Conservation (phyloP, 805 yeast species). For the Cyberlindnera lachancei region DNA sequence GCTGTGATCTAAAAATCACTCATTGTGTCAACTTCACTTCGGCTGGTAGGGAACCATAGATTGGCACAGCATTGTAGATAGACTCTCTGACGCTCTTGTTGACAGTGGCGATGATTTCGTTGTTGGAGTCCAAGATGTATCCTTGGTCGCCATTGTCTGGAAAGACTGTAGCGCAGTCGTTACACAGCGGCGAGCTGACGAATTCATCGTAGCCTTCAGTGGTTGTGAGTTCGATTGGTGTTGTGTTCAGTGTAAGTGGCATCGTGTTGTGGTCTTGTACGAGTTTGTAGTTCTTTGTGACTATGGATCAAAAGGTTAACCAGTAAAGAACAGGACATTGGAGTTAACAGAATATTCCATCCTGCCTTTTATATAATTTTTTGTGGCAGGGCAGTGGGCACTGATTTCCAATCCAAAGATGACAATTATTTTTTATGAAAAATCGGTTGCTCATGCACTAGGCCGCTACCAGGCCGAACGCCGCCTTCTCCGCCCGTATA, state of each 20-base stretch:
- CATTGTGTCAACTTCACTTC: no score
- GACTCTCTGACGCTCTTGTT: conserved; percentile 30
- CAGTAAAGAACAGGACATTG: no score
- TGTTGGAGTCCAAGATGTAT: conserved; percentile 26
- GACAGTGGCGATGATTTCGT: conserved; percentile 32
- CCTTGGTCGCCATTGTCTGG: conserved; percentile 30
- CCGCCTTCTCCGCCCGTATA: no score
- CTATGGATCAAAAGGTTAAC: no score
- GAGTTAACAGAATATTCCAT: no score
- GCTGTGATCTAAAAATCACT: no score
- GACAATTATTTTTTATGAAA: no score
- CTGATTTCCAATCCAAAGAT: no score
- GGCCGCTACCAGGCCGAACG: no score
- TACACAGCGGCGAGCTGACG: conserved; percentile 25
- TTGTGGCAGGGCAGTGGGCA: no score
- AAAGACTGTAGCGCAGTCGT: conserved; percentile 27
- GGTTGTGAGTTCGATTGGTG: conserved; percentile 34
- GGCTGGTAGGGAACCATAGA: conserved; percentile 6
- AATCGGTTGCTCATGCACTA: no score
- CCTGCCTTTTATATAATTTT: no score
- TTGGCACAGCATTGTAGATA: conserved; percentile 14
- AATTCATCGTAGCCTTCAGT: conserved; percentile 33
- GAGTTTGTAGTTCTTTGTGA: neutral
- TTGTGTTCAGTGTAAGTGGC: conserved; percentile 16
- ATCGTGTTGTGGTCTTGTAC: neutral